phyloP scores from a whole-genome alignment of 2,329 filamentous ascomycete genomes.

The Cercospora sp. region DNA sequence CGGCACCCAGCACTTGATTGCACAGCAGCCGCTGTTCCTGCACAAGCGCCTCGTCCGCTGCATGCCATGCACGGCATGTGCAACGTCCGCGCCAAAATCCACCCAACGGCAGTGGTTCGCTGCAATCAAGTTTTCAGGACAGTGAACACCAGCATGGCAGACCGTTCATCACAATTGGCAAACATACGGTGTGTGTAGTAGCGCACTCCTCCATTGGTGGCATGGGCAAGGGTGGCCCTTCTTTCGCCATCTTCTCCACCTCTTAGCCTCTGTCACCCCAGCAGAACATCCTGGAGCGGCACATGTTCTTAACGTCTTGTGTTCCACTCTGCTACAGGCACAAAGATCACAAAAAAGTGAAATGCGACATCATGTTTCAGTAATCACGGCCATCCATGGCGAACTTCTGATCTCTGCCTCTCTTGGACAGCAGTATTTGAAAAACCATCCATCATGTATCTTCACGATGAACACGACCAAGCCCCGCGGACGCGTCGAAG shows the following conservation, averaged over 20 bases:
- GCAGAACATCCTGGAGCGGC: conserved; percentile 4
- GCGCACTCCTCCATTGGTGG: not conserved
- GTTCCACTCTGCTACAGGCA: conserved; percentile 6
- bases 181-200: not conserved
- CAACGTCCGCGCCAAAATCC: not conserved
- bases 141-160: not conserved
- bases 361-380: not conserved
- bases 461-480: not conserved
- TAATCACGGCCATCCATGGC: not conserved
- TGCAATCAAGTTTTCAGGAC: not conserved
- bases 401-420: not conserved
- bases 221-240: not conserved
- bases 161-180: not conserved
- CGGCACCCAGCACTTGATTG: not conserved
- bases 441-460: not conserved
- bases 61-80: not conserved
- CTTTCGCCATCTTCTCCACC: conserved; percentile 8
- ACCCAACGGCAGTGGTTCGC: not conserved
- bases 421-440: not conserved
- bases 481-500: not conserved
- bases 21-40: conserved; percentile 6
- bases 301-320: conserved; percentile 9
- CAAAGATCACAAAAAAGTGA: not conserved
- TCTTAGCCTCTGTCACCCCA: not conserved
- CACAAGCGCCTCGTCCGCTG: not conserved